Conservation (phyloP, 352 stramenopile genomes). For the Phytophthora sp. region DNA sequence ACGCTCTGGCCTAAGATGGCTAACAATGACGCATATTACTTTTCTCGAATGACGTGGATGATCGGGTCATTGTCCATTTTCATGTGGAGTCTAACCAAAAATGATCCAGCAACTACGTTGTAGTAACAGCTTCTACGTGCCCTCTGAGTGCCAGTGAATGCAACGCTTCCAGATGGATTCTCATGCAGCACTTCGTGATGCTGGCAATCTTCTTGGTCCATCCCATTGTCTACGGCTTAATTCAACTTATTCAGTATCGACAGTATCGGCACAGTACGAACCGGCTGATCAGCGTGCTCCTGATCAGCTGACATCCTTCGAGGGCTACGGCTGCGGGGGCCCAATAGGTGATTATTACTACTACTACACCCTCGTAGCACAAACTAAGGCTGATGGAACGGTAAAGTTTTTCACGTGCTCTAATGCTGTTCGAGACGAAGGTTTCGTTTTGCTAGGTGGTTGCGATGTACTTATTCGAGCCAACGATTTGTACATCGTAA, state of each 20-base stretch:
- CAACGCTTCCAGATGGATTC: slow-evolving; percentile 17
- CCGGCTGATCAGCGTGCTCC: slow-evolving; percentile 22
- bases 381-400: slow-evolving; percentile 20
- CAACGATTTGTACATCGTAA: slow-evolving; percentile 43
- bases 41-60: slow-evolving; percentile 42
- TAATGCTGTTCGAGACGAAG: slow-evolving; percentile 43
- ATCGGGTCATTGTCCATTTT: slow-evolving; percentile 29
- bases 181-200: slow-evolving; percentile 39
- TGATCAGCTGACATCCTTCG: slow-evolving; percentile 39
- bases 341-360: slow-evolving; percentile 46
- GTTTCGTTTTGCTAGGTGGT: slow-evolving; percentile 39
- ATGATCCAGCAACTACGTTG: slow-evolving; percentile 23
- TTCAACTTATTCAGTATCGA: slow-evolving; percentile 43
- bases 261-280: slow-evolving; percentile 35
- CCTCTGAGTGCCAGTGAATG: slow-evolving; percentile 31
- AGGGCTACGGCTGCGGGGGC: slow-evolving; percentile 38
- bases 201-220: slow-evolving; percentile 34
- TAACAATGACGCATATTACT: slow-evolving; percentile 51
- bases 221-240: slow-evolving; percentile 36
- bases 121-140: slow-evolving; percentile 23
- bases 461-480: slow-evolving; percentile 41
- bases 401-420: slow-evolving; percentile 36
- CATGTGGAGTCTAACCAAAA: slow-evolving; percentile 32
- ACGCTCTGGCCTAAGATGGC: slow-evolving; percentile 48
- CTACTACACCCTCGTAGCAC: slow-evolving; percentile 40